These are phyloP conservation scores for Pyrenopolyporus hunteri DNA, from an alignment of 495 filamentous ascomycete species.

Conservation along the genomic window DNA sequence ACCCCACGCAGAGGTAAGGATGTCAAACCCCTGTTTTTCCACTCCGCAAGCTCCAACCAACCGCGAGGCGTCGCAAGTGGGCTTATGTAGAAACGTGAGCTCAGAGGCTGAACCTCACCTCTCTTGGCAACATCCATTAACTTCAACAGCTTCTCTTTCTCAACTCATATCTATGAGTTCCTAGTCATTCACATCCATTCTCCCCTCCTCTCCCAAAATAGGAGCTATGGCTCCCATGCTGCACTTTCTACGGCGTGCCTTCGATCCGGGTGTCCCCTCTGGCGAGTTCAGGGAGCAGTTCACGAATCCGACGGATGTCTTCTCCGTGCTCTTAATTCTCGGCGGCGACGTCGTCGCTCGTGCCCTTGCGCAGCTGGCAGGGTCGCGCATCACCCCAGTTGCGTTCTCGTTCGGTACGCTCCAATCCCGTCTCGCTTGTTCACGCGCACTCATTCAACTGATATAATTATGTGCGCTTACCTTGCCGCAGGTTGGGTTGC, in stretches of 20 bases:
- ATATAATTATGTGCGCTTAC: not conserved
- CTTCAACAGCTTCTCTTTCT: too few relatives aligned
- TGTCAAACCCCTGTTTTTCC: too few relatives aligned
- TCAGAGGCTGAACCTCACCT: too few relatives aligned
- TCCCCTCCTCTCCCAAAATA: not conserved
- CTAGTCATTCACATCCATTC: not conserved
- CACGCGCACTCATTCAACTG: not conserved
- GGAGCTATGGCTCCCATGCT: not conserved
- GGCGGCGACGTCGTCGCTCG: slow-evolving; percentile 57
- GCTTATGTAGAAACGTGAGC: too few relatives aligned
- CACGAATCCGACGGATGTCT: slow-evolving; percentile 45
- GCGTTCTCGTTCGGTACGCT: slow-evolving; percentile 59
- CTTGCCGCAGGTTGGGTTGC: slow-evolving; percentile 48
- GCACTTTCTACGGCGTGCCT: not conserved
- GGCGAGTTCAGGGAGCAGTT: slow-evolving; percentile 37
- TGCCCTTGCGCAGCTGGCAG: slow-evolving; percentile 55
- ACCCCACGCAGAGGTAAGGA: too few relatives aligned
- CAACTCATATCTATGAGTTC: too few relatives aligned
- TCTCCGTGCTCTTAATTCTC: slow-evolving; percentile 54
- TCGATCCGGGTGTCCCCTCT: slow-evolving; percentile 5
- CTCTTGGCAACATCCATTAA: too few relatives aligned
- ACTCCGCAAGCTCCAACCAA: too few relatives aligned
- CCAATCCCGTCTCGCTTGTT: not conserved
- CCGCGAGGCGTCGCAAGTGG: too few relatives aligned
- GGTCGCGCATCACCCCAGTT: slow-evolving; percentile 52